A percentile compares a stretch with the other conserved stretches of the same genome.
phyloP scores from a whole-genome alignment of 2,329 filamentous ascomycete genomes.

The Cladosporium halotolerans region DNA sequence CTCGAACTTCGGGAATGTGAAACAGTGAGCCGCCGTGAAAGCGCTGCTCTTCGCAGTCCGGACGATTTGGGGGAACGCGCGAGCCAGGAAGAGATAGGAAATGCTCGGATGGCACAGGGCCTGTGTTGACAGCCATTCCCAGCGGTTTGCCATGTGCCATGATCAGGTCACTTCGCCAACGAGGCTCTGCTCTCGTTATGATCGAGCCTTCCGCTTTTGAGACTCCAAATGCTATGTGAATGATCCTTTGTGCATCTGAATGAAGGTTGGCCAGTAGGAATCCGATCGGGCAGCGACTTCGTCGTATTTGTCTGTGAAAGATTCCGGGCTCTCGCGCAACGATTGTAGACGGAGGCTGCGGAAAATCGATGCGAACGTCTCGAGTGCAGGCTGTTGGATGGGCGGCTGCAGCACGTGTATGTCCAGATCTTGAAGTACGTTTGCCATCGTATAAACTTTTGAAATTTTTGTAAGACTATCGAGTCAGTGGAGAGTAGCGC shows the following conservation, averaged over 20 bases:
- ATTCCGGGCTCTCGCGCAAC: background rate
- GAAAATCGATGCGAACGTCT: background rate
- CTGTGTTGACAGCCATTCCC: background rate
- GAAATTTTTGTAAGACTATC: too few relatives aligned
- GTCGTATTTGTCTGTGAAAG: background rate
- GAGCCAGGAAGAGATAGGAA: background rate
- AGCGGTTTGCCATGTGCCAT: background rate
- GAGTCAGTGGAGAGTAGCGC: too few relatives aligned
- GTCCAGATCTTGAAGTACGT: background rate
- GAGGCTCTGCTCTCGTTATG: background rate
- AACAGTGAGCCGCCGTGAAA: background rate
- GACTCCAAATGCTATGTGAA: background rate
- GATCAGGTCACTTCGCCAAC: background rate
- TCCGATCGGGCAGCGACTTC: background rate
- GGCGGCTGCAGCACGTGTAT: background rate
- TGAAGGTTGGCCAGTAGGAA: background rate
- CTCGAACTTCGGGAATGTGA: background rate
- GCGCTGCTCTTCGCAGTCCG: background rate
- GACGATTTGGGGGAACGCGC: background rate
- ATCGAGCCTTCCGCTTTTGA: background rate
- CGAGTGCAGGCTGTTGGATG: background rate
- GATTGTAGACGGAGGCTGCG: background rate
- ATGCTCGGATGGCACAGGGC: background rate
- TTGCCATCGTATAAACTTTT: background rate
- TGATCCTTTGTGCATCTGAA: background rate